These are phyloP conservation scores for Pichia sp. DNA, from an alignment of 1,139 yeast genomes.

Conservation along the genomic window DNA sequence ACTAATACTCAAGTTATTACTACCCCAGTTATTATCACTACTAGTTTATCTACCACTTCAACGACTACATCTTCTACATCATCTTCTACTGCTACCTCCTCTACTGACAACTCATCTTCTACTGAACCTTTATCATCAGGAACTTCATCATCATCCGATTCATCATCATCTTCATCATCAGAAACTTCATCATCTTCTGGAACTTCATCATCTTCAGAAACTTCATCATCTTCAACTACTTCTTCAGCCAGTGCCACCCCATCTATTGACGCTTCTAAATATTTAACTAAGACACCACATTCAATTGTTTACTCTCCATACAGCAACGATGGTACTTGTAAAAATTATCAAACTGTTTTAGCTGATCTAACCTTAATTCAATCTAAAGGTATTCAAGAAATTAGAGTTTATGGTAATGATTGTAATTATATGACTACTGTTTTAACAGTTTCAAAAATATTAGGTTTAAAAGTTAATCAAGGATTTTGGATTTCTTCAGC, in stretches of 20 bases:
- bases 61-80: constrained; percentile 5
- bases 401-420: constrained; percentile 83
- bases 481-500: constrained; percentile 70
- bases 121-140: background rate
- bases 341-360: constrained; percentile 44
- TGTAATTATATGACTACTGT: constrained; percentile 65
- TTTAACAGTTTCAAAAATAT: constrained; percentile 49
- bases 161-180: background rate
- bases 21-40: constrained; percentile 16
- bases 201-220: background rate
- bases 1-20: constrained; percentile 13
- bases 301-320: constrained; percentile 66
- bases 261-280: constrained; percentile 14
- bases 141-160: background rate
- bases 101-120: background rate
- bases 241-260: constrained; percentile 10
- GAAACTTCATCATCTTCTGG: background rate
- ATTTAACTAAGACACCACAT: constrained; percentile 23
- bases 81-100: constrained; percentile 12
- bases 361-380: constrained; percentile 55
- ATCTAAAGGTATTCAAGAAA: constrained; percentile 53
- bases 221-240: constrained; percentile 9
- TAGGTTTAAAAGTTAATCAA: constrained; percentile 74
- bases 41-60: constrained; percentile 12
- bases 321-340: constrained; percentile 61